Base-by-base conservation (phyloP, 768 basidiomycete species). In the Trametes cinnabarina region DNA sequence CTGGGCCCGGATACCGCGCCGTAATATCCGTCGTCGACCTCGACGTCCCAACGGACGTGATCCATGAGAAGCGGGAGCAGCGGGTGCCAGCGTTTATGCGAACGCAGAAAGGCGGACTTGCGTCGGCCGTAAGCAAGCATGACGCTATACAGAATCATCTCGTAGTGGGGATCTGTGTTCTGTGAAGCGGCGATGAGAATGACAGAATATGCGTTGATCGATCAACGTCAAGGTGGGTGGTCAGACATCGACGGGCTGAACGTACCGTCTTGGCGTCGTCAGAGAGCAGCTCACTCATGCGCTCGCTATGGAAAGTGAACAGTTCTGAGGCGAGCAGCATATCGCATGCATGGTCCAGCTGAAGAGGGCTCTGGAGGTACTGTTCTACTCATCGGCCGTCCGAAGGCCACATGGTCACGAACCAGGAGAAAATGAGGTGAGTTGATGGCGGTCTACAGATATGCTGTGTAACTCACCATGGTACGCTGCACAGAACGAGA, bases 301-400 rank as follows among this genome's bases (percentile, higher is more conserved):
- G 78, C 68, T 94, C 94, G 3, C 92, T 94, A 71, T 98, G 94
- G 66, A 90, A 95, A 2, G 82, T 72, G 66, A 98, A 97, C 39
- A 98, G 80, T 67, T 95, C 94, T 0, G 92, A 94, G 52, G 85
- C 82, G 40, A 95, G 76, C 12, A 98, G 74, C 28, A 89, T 72
- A 39, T 81, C 76, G 64, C 89, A 88, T 11, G 93, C 93, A 69
- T 94, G 88, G 60, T 93, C 84, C 44, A 98, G 79, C 65, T 96
- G 93, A 23, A 89, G 71, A 3, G 88, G 88, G 53, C 84, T 87
- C 60, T 92, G 87, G 39, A 98, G 79, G 72, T 92, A 98, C 67
- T 87, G 83, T 67, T 97, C 96, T 88, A 63, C 19, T 41, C 37
- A 23, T 9, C 4, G 37, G 14, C 19, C 32, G 35, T 19, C 4